phyloP scores from a whole-genome alignment of 1,284 basidiomycete genomes.

The Phellopilus nigrolimitatus region DNA sequence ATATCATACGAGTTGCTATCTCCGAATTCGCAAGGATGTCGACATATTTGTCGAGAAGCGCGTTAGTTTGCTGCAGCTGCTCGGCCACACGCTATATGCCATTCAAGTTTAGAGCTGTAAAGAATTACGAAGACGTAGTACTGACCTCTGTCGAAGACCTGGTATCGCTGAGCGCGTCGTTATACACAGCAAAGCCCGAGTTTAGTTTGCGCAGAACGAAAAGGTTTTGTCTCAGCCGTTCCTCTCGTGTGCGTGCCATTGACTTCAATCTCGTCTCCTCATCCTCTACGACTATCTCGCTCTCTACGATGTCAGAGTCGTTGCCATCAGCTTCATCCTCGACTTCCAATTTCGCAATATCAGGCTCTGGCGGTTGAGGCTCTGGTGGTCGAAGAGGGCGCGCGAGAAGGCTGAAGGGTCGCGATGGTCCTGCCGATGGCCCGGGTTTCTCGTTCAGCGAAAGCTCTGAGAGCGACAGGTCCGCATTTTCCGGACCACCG shows the following conservation, averaged over 20 bases:
- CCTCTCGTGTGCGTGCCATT: constrained; percentile 51
- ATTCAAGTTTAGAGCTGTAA: not conserved
- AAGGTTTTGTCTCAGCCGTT: constrained; percentile 66
- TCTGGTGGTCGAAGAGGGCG: not conserved
- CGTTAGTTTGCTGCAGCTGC: constrained; percentile 65
- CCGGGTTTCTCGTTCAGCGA: constrained; percentile 17
- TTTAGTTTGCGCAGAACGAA: constrained; percentile 70
- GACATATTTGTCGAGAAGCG: constrained; percentile 67
- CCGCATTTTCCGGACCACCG: constrained; percentile 19
- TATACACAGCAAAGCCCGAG: constrained; percentile 57
- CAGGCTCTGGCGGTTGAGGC: not conserved
- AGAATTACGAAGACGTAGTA: constrained; percentile 2
- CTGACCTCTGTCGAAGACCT: constrained; percentile 63
- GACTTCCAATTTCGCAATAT: constrained; percentile 12
- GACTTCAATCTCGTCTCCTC: constrained; percentile 24
- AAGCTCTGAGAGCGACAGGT: constrained; percentile 23
- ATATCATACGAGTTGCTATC: constrained; percentile 55
- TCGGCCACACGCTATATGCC: constrained; percentile 49
- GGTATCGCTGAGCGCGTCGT: constrained; percentile 56
- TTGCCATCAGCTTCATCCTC: constrained; percentile 24
- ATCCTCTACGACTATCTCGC: constrained; percentile 15
- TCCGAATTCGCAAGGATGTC: constrained; percentile 66
- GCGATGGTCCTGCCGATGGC: constrained; percentile 2
- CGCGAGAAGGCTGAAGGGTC: constrained; percentile 24
- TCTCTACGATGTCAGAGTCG: no score